These are phyloP conservation scores for Trichothecium roseum DNA, from an alignment of 2,329 filamentous ascomycete genomes.

Conservation along the genomic window DNA sequence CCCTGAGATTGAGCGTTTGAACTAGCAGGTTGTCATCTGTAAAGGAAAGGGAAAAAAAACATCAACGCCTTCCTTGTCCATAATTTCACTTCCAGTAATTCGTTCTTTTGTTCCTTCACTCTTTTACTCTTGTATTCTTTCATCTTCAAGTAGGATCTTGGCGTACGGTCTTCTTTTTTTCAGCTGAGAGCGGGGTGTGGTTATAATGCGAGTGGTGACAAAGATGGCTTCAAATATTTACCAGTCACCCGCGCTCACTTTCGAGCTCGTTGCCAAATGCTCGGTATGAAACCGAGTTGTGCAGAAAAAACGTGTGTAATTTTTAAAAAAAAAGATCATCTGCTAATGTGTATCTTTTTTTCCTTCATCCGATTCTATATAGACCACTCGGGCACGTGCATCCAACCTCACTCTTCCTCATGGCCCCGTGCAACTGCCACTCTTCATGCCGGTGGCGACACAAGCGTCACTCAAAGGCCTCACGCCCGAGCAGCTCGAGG, in stretches of 20 bases:
- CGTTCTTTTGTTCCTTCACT: background rate
- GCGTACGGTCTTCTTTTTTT: too few species aligned
- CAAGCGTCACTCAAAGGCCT: conserved; percentile 93
- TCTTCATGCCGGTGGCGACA: conserved; percentile 98
- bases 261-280: conserved; percentile 68
- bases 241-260: conserved; percentile 59
- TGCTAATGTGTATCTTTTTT: too few species aligned
- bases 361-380: too few species aligned
- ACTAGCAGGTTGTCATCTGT: too few species aligned
- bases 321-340: too few species aligned
- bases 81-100: background rate
- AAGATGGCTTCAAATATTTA: conserved; percentile 42
- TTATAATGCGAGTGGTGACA: conserved; percentile 21
- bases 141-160: background rate
- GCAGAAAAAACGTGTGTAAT: conserved; percentile 4
- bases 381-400: conserved; percentile 93
- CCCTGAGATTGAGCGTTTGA: too few species aligned
- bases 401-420: conserved; percentile 83
- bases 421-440: conserved; percentile 78
- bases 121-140: background rate
- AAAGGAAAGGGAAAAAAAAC: too few species aligned
- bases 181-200: too few species aligned
- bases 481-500: conserved; percentile 83
- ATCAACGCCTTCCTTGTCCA: too few species aligned
- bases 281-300: conserved; percentile 55